phyloP scores from a whole-genome alignment of 2,329 filamentous ascomycete genomes.

The Graphium sp. region DNA sequence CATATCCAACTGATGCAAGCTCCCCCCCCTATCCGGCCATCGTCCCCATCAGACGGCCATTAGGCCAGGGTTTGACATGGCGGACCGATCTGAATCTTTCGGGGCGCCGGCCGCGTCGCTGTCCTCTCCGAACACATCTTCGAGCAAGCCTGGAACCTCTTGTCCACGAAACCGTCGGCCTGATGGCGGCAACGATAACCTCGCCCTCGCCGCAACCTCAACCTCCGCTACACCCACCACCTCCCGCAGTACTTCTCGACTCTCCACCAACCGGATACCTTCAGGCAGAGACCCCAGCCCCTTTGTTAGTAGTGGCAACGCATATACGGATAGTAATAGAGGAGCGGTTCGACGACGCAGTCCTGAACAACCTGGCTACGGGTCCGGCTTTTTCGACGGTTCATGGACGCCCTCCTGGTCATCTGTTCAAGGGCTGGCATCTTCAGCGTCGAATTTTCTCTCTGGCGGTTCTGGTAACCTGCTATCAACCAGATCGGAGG shows the following conservation, averaged over 20 bases:
- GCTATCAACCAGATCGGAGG: too few species aligned
- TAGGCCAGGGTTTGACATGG: too few species aligned
- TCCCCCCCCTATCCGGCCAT: too few species aligned
- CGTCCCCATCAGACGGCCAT: too few species aligned
- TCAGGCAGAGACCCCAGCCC: too few species aligned
- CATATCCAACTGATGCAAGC: too few species aligned
- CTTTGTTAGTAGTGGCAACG: too few species aligned
- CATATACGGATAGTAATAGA: too few species aligned
- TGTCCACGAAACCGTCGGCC: constrained; percentile 32
- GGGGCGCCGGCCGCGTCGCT: too few species aligned
- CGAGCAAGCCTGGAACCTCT: too few species aligned
- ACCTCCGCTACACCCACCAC: constrained; percentile 4
- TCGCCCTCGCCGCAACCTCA: constrained; percentile 10
- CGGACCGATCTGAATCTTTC: too few species aligned
- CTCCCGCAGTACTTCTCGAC: constrained; percentile 25
- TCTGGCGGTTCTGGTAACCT: constrained; percentile 1
- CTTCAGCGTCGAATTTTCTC: constrained; percentile 14
- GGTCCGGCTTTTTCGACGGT: constrained; percentile 22
- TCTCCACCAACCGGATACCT: constrained; percentile 23
- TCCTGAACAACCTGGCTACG: constrained; percentile 15
- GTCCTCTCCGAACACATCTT: too few species aligned
- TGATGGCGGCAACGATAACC: constrained; percentile 13
- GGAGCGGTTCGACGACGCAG: constrained; percentile 2
- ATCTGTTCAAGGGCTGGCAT: constrained; percentile 35
- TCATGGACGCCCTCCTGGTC: constrained; percentile 37